Evolutionary conservation across 2,329 filamentous ascomycete species (phyloP).

Genomic region (Pseudopithomyces maydicus): DNA sequence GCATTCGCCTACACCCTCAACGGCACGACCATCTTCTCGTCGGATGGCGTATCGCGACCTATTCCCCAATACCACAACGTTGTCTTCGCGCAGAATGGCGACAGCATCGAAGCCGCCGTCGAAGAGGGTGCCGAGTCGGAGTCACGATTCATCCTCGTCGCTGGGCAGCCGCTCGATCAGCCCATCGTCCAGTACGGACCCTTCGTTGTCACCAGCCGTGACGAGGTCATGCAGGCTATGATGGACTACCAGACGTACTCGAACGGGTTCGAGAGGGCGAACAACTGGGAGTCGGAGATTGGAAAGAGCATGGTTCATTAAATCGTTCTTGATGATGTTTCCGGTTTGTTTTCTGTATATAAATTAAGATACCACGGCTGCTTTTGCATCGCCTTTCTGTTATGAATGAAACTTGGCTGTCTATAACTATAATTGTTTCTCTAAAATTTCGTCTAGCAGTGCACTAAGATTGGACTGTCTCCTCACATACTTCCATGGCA

Average conservation of each 20-base stretch:
- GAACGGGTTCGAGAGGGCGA: constrained; percentile 63
- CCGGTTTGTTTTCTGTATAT: not conserved
- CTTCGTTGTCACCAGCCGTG: constrained; percentile 42
- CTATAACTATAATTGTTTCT: too few relatives aligned
- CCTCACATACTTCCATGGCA: too few relatives aligned
- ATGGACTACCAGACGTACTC: constrained; percentile 41
- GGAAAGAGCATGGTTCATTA: constrained; percentile 42
- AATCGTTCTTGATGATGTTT: not conserved
- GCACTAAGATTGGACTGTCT: too few relatives aligned
- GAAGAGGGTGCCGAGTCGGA: constrained; percentile 64
- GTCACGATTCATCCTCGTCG: constrained; percentile 71
- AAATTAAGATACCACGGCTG: constrained; percentile 4
- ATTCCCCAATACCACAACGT: constrained; percentile 83
- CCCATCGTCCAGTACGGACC: constrained; percentile 48
- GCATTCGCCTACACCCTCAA: constrained; percentile 86
- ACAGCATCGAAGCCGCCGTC: constrained; percentile 74
- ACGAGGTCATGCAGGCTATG: constrained; percentile 47
- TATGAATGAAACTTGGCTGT: not conserved
- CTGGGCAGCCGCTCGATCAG: constrained; percentile 65
- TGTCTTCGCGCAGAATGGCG: constrained; percentile 81
- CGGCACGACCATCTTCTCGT: constrained; percentile 67
- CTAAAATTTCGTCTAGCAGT: too few relatives aligned
- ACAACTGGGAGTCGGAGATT: constrained; percentile 79
- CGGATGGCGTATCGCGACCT: constrained; percentile 36
- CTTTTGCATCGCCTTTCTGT: not conserved